Conservation (phyloP, 176 grass and related monocot genomes). For the Thinopyrum elongatum region DNA sequence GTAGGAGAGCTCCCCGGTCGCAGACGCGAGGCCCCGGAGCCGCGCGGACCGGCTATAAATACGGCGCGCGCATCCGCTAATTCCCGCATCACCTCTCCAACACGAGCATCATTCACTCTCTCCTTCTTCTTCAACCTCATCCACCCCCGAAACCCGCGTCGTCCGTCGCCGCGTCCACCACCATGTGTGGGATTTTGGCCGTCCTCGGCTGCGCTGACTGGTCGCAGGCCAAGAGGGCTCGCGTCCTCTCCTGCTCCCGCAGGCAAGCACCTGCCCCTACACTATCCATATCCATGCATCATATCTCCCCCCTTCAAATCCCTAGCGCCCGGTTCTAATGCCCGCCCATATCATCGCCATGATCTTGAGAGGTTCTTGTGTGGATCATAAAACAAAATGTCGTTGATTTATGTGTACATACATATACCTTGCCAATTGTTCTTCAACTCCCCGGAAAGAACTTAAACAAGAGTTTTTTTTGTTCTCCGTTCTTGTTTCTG, state of each 20-base stretch:
- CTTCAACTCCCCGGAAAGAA: slow-evolving; percentile 12
- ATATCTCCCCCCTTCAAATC: neutral
- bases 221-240: slow-evolving; percentile 72
- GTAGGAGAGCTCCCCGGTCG: neutral
- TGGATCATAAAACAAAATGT: neutral
- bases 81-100: slow-evolving; percentile 18
- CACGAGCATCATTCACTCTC: neutral
- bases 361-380: neutral
- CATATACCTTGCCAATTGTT: neutral
- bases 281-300: neutral
- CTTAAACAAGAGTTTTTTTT: neutral
- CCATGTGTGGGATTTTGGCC: slow-evolving; percentile 85
- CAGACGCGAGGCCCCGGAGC: slow-evolving; percentile 75
- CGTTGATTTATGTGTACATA: neutral
- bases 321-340: neutral
- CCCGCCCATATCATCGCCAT: neutral
- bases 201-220: slow-evolving; percentile 72
- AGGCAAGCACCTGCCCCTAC: slow-evolving; percentile 41
- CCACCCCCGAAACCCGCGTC: neutral
- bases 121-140: neutral
- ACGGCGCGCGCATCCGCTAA: neutral
- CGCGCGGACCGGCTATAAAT: slow-evolving; percentile 58
- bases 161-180: neutral
- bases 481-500: neutral
- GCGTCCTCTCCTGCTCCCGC: slow-evolving; percentile 83